Conservation (phyloP, 2,329 filamentous ascomycete species). For the Claviceps maximensis region DNA sequence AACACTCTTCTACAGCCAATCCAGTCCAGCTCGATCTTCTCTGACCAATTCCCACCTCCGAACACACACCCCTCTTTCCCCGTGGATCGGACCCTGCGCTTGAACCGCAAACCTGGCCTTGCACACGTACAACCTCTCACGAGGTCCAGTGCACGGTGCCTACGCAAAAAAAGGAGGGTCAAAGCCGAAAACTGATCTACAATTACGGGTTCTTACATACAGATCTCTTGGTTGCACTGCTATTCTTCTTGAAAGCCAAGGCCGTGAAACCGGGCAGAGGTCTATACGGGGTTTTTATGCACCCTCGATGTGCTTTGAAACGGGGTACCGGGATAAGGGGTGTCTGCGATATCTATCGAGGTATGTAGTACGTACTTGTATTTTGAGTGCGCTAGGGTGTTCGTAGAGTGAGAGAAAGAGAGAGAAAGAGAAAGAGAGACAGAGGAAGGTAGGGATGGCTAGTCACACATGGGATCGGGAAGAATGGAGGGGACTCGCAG, state of each 20-base stretch:
- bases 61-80: not conserved
- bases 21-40: no score
- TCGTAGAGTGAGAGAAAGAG: no score
- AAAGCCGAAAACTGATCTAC: not conserved
- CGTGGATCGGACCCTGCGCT: not conserved
- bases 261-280: not conserved
- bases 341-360: not conserved
- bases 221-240: not conserved
- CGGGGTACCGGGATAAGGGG: not conserved
- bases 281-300: not conserved
- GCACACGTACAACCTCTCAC: not conserved
- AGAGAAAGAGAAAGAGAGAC: no score
- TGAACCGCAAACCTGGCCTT: not conserved
- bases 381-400: not conserved
- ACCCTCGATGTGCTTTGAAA: not conserved
- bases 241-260: not conserved
- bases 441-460: no score
- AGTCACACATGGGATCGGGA: no score
- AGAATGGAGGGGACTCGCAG: no score
- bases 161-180: not conserved
- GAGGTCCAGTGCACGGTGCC: not conserved
- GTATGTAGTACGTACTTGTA: not conserved
- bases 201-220: not conserved
- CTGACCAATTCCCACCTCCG: not conserved
- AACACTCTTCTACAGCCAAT: not conserved